Evolutionary conservation across 441 rosid genomes (phyloP).

Genomic region (Adansonia madagascariensis): DNA sequence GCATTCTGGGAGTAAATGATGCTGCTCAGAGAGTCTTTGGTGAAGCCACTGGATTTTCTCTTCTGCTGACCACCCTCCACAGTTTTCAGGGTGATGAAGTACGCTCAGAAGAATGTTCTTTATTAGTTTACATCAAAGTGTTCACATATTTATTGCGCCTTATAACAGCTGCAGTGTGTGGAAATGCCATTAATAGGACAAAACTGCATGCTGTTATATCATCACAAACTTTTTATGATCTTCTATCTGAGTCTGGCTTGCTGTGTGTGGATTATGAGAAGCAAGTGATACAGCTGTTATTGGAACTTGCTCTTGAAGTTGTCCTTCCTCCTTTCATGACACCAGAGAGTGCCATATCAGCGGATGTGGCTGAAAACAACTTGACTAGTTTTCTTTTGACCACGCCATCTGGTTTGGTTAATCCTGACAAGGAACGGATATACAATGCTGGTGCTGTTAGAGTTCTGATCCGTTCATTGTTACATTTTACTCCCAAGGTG

Average conservation of each 20-base stretch:
- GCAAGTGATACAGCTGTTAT: slow-evolving; percentile 89
- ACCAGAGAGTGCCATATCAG: slow-evolving; percentile 51
- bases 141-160: slow-evolving; percentile 90
- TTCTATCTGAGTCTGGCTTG: slow-evolving; percentile 94
- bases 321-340: slow-evolving; percentile 88
- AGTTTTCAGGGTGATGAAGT: slow-evolving; percentile 82
- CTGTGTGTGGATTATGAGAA: slow-evolving; percentile 92
- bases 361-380: slow-evolving; percentile 56
- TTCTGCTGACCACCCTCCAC: slow-evolving; percentile 91
- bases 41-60: slow-evolving; percentile 98
- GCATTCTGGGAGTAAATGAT: slow-evolving; percentile 82
- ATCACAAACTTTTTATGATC: slow-evolving; percentile 95
- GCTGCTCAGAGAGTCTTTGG: slow-evolving; percentile 95
- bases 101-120: slow-evolving; percentile 59
- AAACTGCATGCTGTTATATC: slow-evolving; percentile 81
- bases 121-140: slow-evolving; percentile 63
- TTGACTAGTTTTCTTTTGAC: slow-evolving; percentile 54
- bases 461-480: slow-evolving; percentile 85
- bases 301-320: slow-evolving; percentile 97
- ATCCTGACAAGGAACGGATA: slow-evolving; percentile 84
- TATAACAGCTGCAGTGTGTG: slow-evolving; percentile 87
- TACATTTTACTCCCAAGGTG: slow-evolving; percentile 95
- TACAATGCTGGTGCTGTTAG: slow-evolving; percentile 91
- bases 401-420: slow-evolving; percentile 66
- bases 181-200: slow-evolving; percentile 80